phyloP scores from a whole-genome alignment of 1,284 basidiomycete species.

The Rhodotorula sp. region DNA sequence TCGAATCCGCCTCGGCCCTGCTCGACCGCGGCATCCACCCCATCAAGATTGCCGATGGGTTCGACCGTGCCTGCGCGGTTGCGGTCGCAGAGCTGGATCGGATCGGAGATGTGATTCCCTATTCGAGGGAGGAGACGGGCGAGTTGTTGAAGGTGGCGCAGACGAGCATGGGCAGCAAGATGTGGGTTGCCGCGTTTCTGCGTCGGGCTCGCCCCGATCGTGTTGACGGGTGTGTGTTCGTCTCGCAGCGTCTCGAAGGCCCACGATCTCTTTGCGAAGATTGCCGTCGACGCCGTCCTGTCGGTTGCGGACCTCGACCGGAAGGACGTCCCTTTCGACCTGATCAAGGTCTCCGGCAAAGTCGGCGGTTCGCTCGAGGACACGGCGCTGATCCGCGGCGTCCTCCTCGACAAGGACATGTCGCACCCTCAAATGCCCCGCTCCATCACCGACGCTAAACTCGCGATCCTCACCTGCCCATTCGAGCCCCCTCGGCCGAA shows the following conservation, averaged over 20 bases:
- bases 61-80: slow-evolving; percentile 86
- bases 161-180: slow-evolving; percentile 96
- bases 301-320: slow-evolving; percentile 92
- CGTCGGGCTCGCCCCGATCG: neutral
- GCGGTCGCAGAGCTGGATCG: slow-evolving; percentile 86
- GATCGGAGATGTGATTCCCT: slow-evolving; percentile 88
- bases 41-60: slow-evolving; percentile 97
- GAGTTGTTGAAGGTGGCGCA: slow-evolving; percentile 92
- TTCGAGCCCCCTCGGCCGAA: slow-evolving; percentile 98
- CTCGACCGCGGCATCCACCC: slow-evolving; percentile 97
- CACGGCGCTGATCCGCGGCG: slow-evolving; percentile 87
- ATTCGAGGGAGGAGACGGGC: slow-evolving; percentile 73
- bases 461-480: slow-evolving; percentile 97
- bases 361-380: slow-evolving; percentile 95
- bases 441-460: slow-evolving; percentile 77
- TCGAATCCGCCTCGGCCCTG: slow-evolving; percentile 80
- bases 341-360: slow-evolving; percentile 99
- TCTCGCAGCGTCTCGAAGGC: slow-evolving; percentile 87
- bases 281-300: slow-evolving; percentile 94
- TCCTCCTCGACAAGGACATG: slow-evolving; percentile 99
- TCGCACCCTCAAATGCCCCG: slow-evolving; percentile 98
- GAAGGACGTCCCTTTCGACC: slow-evolving; percentile 93
- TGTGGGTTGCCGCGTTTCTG: slow-evolving; percentile 57
- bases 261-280: slow-evolving; percentile 90
- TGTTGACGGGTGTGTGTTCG: neutral